A percentile compares a stretch with the other conserved stretches of the same genome.
Evolutionary conservation across 768 basidiomycete species (phyloP).

Genomic region (Russula ochroleuca): DNA sequence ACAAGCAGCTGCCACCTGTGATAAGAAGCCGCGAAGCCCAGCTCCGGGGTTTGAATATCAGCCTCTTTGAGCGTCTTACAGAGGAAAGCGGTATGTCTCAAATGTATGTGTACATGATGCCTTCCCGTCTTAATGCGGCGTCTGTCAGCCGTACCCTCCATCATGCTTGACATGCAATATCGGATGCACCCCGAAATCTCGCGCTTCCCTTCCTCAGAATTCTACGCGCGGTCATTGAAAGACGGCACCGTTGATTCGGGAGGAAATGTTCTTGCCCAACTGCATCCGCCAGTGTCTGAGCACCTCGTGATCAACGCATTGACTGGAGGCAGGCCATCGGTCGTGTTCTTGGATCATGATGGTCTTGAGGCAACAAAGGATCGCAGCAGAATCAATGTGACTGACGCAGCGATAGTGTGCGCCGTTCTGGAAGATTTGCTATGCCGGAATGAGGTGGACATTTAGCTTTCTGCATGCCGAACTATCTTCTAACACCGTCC

Average conservation of each 20-base stretch:
- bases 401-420: conserved; percentile 74
- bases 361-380: conserved; percentile 63
- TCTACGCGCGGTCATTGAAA: conserved; percentile 65
- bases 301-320: conserved; percentile 41
- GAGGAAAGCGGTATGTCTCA: conserved; percentile 64
- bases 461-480: neutral
- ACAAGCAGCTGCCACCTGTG: conserved; percentile 91
- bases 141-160: conserved; percentile 66
- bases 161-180: conserved; percentile 94
- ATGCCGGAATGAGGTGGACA: conserved; percentile 30
- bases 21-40: conserved; percentile 75
- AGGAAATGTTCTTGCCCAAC: conserved; percentile 44
- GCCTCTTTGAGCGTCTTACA: conserved; percentile 87
- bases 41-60: conserved; percentile 65
- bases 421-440: conserved; percentile 81
- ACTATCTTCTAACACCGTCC: conserved; percentile 28
- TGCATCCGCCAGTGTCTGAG: conserved; percentile 59
- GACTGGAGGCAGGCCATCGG: conserved; percentile 48
- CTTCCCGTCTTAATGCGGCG: conserved; percentile 5
- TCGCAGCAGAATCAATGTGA: conserved; percentile 70
- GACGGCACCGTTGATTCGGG: conserved; percentile 67
- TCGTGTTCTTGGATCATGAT: conserved; percentile 80
- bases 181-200: conserved; percentile 94
- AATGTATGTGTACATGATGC: neutral
- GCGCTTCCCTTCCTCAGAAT: conserved; percentile 77